Conservation (phyloP, 257 asterid genomes). For the Thymus quinquecostatus region DNA sequence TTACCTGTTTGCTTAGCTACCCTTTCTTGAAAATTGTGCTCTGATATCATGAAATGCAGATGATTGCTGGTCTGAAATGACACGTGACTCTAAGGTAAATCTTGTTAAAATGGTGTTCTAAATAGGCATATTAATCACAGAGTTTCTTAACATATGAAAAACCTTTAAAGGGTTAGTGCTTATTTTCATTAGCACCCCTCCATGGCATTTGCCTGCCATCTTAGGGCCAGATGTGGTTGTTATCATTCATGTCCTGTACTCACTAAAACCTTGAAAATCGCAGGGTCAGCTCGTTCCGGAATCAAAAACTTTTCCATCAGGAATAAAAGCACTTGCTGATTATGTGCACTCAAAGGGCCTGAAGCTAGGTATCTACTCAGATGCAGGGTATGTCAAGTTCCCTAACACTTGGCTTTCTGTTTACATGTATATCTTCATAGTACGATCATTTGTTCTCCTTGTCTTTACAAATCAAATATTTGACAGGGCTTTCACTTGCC, state of each 20-base stretch:
- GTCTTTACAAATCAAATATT: slow-evolving; percentile 30
- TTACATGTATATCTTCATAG: slow-evolving; percentile 7
- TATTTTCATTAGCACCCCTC: neutral
- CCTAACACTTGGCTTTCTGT: neutral
- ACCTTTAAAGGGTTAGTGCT: neutral
- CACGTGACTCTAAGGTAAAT: slow-evolving; percentile 62
- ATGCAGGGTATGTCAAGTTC: slow-evolving; percentile 82
- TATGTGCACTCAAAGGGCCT: slow-evolving; percentile 89
- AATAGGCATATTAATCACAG: slow-evolving; percentile 21
- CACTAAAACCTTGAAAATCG: slow-evolving; percentile 29
- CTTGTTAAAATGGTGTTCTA: slow-evolving; percentile 1
- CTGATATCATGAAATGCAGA: slow-evolving; percentile 55
- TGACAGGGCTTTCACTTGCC: slow-evolving; percentile 76
- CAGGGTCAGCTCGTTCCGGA: slow-evolving; percentile 82
- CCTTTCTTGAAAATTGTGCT: slow-evolving; percentile 24
- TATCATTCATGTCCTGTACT: slow-evolving; percentile 8
- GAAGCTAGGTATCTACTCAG: slow-evolving; percentile 94
- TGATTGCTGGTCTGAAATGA: slow-evolving; percentile 86
- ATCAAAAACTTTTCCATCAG: slow-evolving; percentile 75
- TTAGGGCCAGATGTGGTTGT: neutral
- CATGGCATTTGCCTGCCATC: neutral
- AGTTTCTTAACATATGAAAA: neutral
- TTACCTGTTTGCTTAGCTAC: slow-evolving; percentile 18
- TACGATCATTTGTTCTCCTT: slow-evolving; percentile 26
- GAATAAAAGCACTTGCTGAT: slow-evolving; percentile 88